A percentile compares a stretch with the other conserved stretches of the same genome.
Conservation (phyloP, 331 rosid genomes). For the Quercus phellos region DNA sequence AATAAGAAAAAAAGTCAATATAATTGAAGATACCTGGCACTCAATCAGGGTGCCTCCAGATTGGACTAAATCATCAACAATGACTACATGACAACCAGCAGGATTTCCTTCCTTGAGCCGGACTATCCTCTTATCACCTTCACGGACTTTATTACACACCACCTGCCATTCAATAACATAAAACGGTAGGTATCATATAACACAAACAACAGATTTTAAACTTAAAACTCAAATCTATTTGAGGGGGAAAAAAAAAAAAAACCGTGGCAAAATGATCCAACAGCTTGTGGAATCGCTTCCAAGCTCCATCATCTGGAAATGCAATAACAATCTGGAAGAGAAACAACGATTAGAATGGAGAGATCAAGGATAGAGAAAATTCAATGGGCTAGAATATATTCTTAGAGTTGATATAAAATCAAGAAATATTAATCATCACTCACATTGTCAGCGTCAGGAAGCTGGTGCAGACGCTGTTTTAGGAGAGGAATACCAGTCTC, state of each 20-base stretch:
- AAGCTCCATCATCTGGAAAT: slow-evolving; percentile 98
- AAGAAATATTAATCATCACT: neutral
- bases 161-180: slow-evolving; percentile 46
- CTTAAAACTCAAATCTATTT: neutral
- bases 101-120: slow-evolving; percentile 91
- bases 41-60: slow-evolving; percentile 95
- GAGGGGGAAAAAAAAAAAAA: slow-evolving; percentile 1
- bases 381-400: slow-evolving; percentile 3
- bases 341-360: slow-evolving; percentile 13
- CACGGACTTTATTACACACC: slow-evolving; percentile 88
- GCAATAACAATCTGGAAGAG: slow-evolving; percentile 80
- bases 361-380: neutral
- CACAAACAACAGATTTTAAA: slow-evolving; percentile 3
- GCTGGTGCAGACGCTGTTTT: slow-evolving; percentile 75
- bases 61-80: slow-evolving; percentile 97
- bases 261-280: slow-evolving; percentile 76
- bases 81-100: slow-evolving; percentile 76
- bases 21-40: slow-evolving; percentile 60
- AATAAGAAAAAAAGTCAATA: neutral
- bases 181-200: slow-evolving; percentile 13
- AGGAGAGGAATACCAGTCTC: slow-evolving; percentile 95
- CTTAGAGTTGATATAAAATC: neutral
- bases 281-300: slow-evolving; percentile 96
- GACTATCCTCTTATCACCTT: slow-evolving; percentile 89
- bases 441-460: slow-evolving; percentile 74